Evolutionary conservation across 306 rosid genomes (phyloP), one percentile per base, ranked within the genome.

Genomic region (Prunus salicina): DNA sequence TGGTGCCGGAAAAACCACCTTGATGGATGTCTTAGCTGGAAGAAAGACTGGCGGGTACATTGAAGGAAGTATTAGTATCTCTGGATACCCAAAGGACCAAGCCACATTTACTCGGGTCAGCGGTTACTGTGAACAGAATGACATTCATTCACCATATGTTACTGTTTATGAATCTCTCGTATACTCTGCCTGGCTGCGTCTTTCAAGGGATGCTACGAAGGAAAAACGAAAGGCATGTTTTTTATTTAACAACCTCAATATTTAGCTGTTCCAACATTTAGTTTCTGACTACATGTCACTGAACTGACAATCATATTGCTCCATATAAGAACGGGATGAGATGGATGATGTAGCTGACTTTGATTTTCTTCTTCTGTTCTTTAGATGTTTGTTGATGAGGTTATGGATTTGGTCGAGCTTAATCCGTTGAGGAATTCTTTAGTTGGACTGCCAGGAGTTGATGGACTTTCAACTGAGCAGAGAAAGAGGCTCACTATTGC

Each of bases 141-240:
- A 94, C 71, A 89, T 90, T 64, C 98, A 94, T 81, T 94, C 98
- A 53, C 98, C 98, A 18, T 89, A 88, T 84, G 96, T 94, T 47
- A 94, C 97, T 13, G 83, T 94, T 30, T 70, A 65, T 22, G 96
- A 94, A 78, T 94, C 98, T 38, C 78, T 94, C 67, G 72, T 92
- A 6, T 94, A 89, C 73, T 94, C 98, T 15, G 97, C 98, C 53
- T 90, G 87, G 89, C 91, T 94, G 16, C 86, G 96, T 25, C 86
- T 92, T 32, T 77, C 93, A 24, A 71, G 76, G 78, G 98, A 92
- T 75, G 86, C 92, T 28, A 68, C 2, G 71, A 77, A 50, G 86
- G 84, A 64, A 79, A 90, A 76, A 85, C 80, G 90, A 88, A 85
- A 80, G 82, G 88, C 12, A 60, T 50, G 45, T 19, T 22, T 24